phyloP scores from a whole-genome alignment of 1,284 basidiomycete species.

The Coniophora puteana region DNA sequence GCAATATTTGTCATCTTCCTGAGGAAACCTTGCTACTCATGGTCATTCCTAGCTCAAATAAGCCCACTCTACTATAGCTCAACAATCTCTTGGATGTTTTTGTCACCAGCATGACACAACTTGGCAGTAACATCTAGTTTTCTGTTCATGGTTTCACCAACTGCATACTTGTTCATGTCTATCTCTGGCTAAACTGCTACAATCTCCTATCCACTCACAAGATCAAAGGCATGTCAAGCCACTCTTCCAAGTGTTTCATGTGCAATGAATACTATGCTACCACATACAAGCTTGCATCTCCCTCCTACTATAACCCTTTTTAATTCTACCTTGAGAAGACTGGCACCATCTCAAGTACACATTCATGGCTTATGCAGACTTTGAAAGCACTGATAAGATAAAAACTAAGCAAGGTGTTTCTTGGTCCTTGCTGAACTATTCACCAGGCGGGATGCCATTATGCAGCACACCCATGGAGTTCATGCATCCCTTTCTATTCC shows the following conservation, averaged over 20 bases:
- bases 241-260: background rate
- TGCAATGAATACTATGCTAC: background rate
- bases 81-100: background rate
- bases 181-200: no score
- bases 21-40: conserved; percentile 1
- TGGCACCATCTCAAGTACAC: no score
- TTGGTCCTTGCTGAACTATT: no score
- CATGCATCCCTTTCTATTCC: no score
- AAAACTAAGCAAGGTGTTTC: no score
- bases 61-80: background rate
- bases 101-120: background rate
- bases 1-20: background rate
- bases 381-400: no score
- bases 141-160: background rate
- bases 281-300: background rate
- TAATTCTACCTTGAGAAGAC: no score
- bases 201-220: no score
- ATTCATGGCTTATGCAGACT: no score
- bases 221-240: background rate
- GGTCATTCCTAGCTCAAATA: background rate
- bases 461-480: no score
- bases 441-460: no score
- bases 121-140: background rate
- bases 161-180: background rate
- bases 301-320: no score